These are phyloP conservation scores for Aspergillus intermedius DNA, from an alignment of 2,329 filamentous ascomycete genomes.

Conservation along the genomic window DNA sequence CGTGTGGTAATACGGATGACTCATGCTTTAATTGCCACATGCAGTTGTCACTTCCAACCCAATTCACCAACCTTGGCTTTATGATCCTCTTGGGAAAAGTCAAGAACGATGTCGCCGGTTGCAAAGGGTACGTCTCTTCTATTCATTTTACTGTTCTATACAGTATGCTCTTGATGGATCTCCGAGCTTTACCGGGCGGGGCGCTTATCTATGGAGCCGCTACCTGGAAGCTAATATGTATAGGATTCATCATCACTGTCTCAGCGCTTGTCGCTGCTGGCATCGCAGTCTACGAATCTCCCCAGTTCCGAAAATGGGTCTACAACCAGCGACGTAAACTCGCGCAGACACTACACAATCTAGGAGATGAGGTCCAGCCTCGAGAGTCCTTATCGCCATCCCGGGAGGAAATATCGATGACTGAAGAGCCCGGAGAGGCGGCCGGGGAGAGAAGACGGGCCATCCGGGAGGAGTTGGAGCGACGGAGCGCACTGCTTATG, in stretches of 20 bases:
- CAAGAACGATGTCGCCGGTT: constrained; percentile 41
- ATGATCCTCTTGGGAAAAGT: constrained; percentile 1
- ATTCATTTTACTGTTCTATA: constrained; percentile 1
- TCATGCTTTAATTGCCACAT: too few species aligned
- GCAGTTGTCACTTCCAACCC: too few species aligned
- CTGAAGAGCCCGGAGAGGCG: constrained; percentile 37
- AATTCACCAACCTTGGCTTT: too few species aligned
- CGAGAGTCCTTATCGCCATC: constrained; percentile 24
- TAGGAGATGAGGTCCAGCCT: constrained; percentile 56
- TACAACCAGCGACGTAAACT: constrained; percentile 56
- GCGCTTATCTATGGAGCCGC: constrained; percentile 21
- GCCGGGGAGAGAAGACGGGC: constrained; percentile 40
- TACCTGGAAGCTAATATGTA: constrained; percentile 8
- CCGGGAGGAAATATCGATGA: constrained; percentile 42
- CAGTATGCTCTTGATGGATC: constrained; percentile 1
- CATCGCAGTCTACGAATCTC: constrained; percentile 58
- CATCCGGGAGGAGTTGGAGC: constrained; percentile 41
- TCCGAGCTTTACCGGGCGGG: constrained; percentile 17
- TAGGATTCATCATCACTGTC: constrained; percentile 58
- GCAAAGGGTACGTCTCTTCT: constrained; percentile 38
- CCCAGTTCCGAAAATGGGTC: constrained; percentile 58
- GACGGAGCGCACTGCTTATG: constrained; percentile 36
- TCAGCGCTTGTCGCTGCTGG: constrained; percentile 57
- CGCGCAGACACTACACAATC: constrained; percentile 51
- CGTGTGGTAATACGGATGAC: too few species aligned